These are phyloP conservation scores for Petunia hybrid DNA, from an alignment of 305 asterid species.

Conservation along the genomic window DNA sequence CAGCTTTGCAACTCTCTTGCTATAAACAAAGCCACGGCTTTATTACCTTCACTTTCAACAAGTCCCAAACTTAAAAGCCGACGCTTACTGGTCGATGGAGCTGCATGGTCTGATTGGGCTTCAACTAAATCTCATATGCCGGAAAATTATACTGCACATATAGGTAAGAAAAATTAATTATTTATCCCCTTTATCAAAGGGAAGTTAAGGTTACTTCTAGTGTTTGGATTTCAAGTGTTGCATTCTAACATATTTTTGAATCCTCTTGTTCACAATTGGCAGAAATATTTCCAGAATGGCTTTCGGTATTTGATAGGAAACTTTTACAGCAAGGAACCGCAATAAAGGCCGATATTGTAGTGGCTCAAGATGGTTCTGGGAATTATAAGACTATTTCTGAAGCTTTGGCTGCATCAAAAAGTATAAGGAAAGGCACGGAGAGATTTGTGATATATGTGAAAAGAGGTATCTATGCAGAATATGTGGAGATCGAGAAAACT, in stretches of 20 bases:
- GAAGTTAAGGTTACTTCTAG: too few relatives aligned
- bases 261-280: too few relatives aligned
- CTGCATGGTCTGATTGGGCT: neutral
- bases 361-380: slow-evolving; percentile 62
- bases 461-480: slow-evolving; percentile 52
- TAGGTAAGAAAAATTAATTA: too few relatives aligned
- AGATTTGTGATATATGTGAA: slow-evolving; percentile 57
- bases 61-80: neutral
- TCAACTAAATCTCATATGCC: neutral
- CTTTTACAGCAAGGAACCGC: slow-evolving; percentile 38
- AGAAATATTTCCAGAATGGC: slow-evolving; percentile 46
- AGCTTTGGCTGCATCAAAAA: slow-evolving; percentile 41
- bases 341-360: slow-evolving; percentile 48
- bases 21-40: slow-evolving; percentile 44
- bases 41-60: neutral
- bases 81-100: slow-evolving; percentile 34
- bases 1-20: slow-evolving; percentile 49
- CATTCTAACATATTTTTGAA: too few relatives aligned
- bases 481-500: slow-evolving; percentile 51
- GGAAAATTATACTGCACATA: too few relatives aligned
- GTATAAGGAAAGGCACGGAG: slow-evolving; percentile 38
- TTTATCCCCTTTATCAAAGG: too few relatives aligned
- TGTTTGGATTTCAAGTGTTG: too few relatives aligned
- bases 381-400: slow-evolving; percentile 47
- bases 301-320: slow-evolving; percentile 43